Evolutionary conservation across 1,284 basidiomycete species (phyloP).

Genomic region (Pseudozyma pruni): DNA sequence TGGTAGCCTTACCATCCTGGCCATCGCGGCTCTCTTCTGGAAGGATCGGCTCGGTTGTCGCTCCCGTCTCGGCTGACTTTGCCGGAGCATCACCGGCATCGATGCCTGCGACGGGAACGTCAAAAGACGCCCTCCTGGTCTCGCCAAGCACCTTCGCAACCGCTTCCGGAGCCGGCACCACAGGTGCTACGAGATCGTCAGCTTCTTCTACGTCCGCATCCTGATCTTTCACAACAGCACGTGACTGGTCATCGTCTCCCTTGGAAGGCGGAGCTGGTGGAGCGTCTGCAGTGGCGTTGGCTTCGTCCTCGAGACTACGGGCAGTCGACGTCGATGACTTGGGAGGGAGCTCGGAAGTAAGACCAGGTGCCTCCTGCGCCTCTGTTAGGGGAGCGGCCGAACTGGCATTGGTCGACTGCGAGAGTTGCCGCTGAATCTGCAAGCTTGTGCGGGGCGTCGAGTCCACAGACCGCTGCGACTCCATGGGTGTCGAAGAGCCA

Average conservation of each 20-base stretch:
- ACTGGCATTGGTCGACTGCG: not conserved
- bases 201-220: slow-evolving; percentile 19
- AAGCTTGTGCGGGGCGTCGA: slow-evolving; percentile 31
- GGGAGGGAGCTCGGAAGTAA: slow-evolving; percentile 4
- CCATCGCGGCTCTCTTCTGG: not conserved
- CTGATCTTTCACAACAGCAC: slow-evolving; percentile 8
- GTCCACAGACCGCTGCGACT: slow-evolving; percentile 20
- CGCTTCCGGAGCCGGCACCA: slow-evolving; percentile 27
- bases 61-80: not conserved
- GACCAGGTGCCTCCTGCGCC: not conserved
- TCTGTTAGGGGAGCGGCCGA: not conserved
- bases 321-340: slow-evolving; percentile 9
- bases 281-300: slow-evolving; percentile 16
- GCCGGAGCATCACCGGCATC: not conserved
- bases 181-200: slow-evolving; percentile 36
- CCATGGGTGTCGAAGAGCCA: slow-evolving; percentile 7
- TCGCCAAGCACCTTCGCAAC: slow-evolving; percentile 22
- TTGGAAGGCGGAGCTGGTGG: slow-evolving; percentile 40
- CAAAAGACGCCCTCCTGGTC: slow-evolving; percentile 1
- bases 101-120: not conserved
- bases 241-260: not conserved
- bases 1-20: not conserved
- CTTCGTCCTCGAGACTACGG: slow-evolving; percentile 33
- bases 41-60: not conserved
- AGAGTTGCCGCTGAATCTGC: slow-evolving; percentile 20